Evolutionary conservation across 176 grass and related monocot genomes (phyloP), one percentile per base, ranked within the genome.

Genomic region (Carex cristatella): DNA sequence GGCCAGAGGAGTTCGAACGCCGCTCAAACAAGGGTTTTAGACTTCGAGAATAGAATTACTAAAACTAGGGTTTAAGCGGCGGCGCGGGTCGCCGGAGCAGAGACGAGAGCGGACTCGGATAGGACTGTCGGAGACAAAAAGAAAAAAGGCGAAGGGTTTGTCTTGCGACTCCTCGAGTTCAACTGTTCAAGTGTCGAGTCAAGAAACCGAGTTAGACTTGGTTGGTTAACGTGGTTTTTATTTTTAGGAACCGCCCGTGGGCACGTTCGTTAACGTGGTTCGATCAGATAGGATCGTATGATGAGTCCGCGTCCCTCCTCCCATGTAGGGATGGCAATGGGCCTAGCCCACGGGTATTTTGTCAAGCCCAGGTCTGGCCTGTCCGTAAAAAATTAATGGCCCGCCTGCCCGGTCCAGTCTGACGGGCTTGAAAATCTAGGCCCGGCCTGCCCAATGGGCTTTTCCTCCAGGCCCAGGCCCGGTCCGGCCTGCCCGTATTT

Each of bases 21-120:
- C 51, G 19, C 51, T 78, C 68, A 16, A 19, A 33, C 12, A 11
- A 58, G 13, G 48, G 28, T 13, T 56, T 58, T 58, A 57, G 27
- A 10, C 14, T 79, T 78, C 1, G 8, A 14, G 9, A 56, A 57
- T 32, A 13, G 53, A 57, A 18, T 4, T 3, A 57, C 11, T 15
- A 35, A 58, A 79, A 56, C 11, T 79, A 79, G 74, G 74, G 74
- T 79, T 79, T 79, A 79, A 79, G 74, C 2, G 53, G 74, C 28
- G 53, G 53, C 51, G 74, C 30, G 5, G 48, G 51, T 79, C 13
- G 53, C 74, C 74, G 74, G 74, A 79, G 74, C 53, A 57, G 30
- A 58, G 53, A 35, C 49, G 19, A 78, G 27, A 57, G 4, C 2
- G 57, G 73, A n/a, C 10, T 10, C 51, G 10, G 70, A 51, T 53